A percentile compares a stretch with the other conserved stretches of the same genome.
Conservation (phyloP, 306 rosid species). For the Calophaca sinica region DNA sequence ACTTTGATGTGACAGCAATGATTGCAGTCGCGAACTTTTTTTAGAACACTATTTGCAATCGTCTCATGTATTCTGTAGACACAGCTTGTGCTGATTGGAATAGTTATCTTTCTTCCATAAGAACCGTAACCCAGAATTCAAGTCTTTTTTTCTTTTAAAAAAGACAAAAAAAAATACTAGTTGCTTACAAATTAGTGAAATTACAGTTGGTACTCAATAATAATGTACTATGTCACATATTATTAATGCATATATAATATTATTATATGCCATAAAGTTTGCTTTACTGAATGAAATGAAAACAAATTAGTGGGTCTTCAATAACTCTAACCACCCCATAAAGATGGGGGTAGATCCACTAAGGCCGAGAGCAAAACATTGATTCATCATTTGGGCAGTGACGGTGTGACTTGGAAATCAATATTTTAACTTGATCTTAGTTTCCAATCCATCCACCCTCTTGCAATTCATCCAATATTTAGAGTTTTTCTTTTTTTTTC, state of each 20-base stretch:
- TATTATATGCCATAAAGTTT: constrained; percentile 39
- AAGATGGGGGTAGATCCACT: constrained; percentile 47
- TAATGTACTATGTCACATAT: constrained; percentile 5
- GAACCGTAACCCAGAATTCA: constrained; percentile 10
- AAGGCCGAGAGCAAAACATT: constrained; percentile 10
- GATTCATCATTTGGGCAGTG: constrained; percentile 42
- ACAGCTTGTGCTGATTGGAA: neutral
- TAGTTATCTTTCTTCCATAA: constrained; percentile 10
- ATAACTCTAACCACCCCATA: constrained; percentile 43
- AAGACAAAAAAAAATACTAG: neutral
- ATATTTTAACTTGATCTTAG: neutral
- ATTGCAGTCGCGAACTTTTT: too few species aligned
- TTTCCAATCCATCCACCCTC: constrained; percentile 50
- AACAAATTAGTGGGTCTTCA: constrained; percentile 43
- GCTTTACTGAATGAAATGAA: constrained; percentile 38
- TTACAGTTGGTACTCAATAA: constrained; percentile 44
- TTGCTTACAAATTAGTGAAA: constrained; percentile 37
- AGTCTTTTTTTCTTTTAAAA: neutral
- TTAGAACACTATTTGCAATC: too few species aligned
- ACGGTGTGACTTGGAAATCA: constrained; percentile 43
- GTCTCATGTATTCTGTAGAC: too few species aligned
- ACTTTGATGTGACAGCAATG: too few species aligned
- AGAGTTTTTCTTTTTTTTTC: too few species aligned
- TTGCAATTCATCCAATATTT: constrained; percentile 24
- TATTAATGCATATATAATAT: constrained; percentile 13